phyloP scores from a whole-genome alignment of 192 early-diverging fungal species.

The Paraglomus occultum region DNA sequence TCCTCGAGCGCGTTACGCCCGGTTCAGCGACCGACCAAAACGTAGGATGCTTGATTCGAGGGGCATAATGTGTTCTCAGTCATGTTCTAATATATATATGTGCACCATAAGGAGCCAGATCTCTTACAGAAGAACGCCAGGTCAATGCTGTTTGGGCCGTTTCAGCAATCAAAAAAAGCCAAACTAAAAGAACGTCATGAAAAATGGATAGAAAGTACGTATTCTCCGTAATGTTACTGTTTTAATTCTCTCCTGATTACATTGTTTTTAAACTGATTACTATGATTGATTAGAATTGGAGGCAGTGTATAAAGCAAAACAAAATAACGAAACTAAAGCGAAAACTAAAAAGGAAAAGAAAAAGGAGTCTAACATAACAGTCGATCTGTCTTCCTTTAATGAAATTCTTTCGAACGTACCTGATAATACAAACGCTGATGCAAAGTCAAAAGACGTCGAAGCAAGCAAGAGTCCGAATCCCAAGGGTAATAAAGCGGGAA shows the following conservation, averaged over 20 bases:
- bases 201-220: conserved; percentile 5
- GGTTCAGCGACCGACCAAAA: no score
- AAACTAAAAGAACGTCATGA: conserved; percentile 1
- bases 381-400: neutral
- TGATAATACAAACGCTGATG: neutral
- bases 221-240: neutral
- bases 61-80: no score
- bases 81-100: no score
- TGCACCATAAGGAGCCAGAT: no score
- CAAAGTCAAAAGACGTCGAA: neutral
- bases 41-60: no score
- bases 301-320: neutral
- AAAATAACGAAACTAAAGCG: neutral
- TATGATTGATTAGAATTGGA: no score
- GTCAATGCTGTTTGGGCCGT: no score
- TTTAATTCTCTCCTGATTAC: no score
- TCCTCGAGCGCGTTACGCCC: no score
- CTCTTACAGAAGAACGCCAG: no score
- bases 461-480: neutral
- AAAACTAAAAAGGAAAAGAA: conserved; percentile 2
- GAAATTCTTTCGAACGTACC: neutral
- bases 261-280: no score
- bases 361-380: neutral
- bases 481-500: neutral
- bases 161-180: neutral